Conservation (phyloP, 176 grass and related monocot genomes). For the Raddia distichophylla region DNA sequence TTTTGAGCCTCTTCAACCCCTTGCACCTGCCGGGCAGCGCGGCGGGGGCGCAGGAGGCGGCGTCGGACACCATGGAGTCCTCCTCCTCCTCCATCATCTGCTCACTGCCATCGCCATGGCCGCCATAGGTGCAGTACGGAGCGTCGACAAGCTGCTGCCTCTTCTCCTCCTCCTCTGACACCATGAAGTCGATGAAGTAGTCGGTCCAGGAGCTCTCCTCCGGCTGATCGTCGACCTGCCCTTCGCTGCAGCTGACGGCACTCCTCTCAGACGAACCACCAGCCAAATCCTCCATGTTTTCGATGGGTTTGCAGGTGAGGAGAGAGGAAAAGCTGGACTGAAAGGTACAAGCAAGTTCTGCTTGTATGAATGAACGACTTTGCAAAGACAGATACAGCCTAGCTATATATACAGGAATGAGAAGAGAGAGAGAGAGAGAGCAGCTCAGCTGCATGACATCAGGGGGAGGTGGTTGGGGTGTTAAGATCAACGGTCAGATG, state of each 20-base stretch:
- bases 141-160: conserved; percentile 27
- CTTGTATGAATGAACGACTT: conserved; percentile 38
- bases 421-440: conserved; percentile 7
- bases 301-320: conserved; percentile 19
- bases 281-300: conserved; percentile 64
- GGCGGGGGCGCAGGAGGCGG: conserved; percentile 47
- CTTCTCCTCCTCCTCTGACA: conserved; percentile 65
- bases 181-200: conserved; percentile 81
- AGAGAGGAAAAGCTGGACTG: conserved; percentile 18
- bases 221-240: conserved; percentile 34
- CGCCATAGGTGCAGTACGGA: conserved; percentile 33
- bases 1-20: conserved; percentile 71
- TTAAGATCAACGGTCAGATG: conserved; percentile 54
- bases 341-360: conserved; percentile 32
- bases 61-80: conserved; percentile 71
- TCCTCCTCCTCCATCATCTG: conserved; percentile 26
- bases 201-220: conserved; percentile 84
- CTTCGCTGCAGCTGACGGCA: conserved; percentile 48
- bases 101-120: background rate
- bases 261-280: conserved; percentile 53
- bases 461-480: conserved; percentile 48
- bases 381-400: conserved; percentile 46
- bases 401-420: conserved; percentile 17
- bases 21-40: conserved; percentile 41
- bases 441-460: conserved; percentile 34